Evolutionary conservation across 768 basidiomycete species (phyloP), one percentile per base, ranked within the genome.

Genomic region (Psilocybe subaeruginosa): DNA sequence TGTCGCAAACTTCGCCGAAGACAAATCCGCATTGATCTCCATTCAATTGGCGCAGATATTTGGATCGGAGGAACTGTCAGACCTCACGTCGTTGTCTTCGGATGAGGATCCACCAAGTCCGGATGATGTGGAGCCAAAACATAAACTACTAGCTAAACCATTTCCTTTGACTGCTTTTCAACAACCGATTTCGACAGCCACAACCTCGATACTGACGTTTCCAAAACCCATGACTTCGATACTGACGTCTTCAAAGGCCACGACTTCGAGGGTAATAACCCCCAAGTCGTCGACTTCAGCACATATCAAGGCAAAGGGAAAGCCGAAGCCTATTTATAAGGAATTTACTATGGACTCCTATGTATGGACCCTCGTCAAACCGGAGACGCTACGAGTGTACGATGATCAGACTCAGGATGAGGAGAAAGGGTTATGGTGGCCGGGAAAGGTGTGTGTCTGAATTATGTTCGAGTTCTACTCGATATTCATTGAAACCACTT

Each of bases 341-440:
- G 30, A 27, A 16, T 19, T 39, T 27, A 33, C 30, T 33, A 27
- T 60, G 19, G 81, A 77, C 37, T 68, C 72, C 59, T 75, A 78
- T 37, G 82, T 85, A 3, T 88, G 85, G 85, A 79, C 88, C 8
- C 74, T 83, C 0, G 69, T 89, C 56, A 76, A 85, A 54, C 72
- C 74, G 16, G 67, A 59, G 47, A 68, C 64, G 4, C 79, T 77
- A 14, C 61, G 69, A 9, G 69, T 81, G 14, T 74, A 72, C 7
- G 73, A 77, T 41, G 66, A 68, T 19, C 64, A 72, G 19, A 51
- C 68, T 19, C 66, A 68, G 31, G 54, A 61, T 41, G 60, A 39
- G 27, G 54, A 54, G 16, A 73, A 74, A 31, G 64, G 70, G 59
- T 72, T 85, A 41, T 92, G 90, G 90, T 92, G 90, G 90, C 90